These are phyloP conservation scores for Vanderwaltozyma yarrowii DNA, from an alignment of 805 yeast genomes.

Conservation along the genomic window DNA sequence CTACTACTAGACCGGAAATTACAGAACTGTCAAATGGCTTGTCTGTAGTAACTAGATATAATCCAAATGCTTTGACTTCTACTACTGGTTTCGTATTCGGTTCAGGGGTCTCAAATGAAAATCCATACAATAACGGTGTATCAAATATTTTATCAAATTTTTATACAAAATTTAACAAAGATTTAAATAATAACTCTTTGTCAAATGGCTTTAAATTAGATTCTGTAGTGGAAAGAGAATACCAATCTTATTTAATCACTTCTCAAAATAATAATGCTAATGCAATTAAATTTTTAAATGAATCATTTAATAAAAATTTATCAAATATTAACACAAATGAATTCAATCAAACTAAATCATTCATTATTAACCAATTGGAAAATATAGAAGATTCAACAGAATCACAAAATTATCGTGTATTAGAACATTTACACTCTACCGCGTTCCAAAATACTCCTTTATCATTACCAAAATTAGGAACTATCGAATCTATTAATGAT, in stretches of 20 bases:
- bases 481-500: constrained; percentile 49
- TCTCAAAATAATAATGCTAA: constrained; percentile 37
- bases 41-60: constrained; percentile 58
- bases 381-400: constrained; percentile 39
- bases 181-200: constrained; percentile 23
- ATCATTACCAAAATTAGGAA: constrained; percentile 69
- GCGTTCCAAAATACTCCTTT: constrained; percentile 83
- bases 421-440: constrained; percentile 70
- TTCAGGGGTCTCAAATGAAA: constrained; percentile 74
- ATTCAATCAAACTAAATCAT: constrained; percentile 38
- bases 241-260: constrained; percentile 50
- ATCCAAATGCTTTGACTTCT: constrained; percentile 39
- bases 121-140: constrained; percentile 74
- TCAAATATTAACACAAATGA: constrained; percentile 34
- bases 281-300: constrained; percentile 44
- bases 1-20: constrained; percentile 50
- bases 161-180: constrained; percentile 31
- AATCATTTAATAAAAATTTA: constrained; percentile 14
- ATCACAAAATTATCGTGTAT: constrained; percentile 44
- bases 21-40: constrained; percentile 68
- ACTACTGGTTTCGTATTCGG: constrained; percentile 62
- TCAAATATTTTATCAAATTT: constrained; percentile 51
- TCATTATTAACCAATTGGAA: constrained; percentile 38
- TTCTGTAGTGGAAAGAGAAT: constrained; percentile 50
- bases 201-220: constrained; percentile 48